Evolutionary conservation across 768 basidiomycete species (phyloP).

Genomic region (Podaxis carcinomalis): DNA sequence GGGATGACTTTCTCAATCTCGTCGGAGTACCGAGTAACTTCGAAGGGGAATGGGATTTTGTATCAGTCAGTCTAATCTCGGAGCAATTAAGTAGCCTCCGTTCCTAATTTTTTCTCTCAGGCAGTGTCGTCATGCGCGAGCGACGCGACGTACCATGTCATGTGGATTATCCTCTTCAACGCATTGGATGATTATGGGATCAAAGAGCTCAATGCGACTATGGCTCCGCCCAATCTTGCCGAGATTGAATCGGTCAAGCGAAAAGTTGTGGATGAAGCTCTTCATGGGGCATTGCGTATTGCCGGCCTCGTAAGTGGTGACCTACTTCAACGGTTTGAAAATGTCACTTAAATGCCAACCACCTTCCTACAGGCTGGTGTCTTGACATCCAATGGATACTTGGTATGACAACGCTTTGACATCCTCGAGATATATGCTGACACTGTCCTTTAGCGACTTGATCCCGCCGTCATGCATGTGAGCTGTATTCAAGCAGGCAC

Average conservation of each 20-base stretch:
- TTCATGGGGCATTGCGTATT: conserved; percentile 83
- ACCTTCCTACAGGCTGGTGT: conserved; percentile 58
- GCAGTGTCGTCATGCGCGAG: conserved; percentile 64
- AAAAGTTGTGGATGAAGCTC: conserved; percentile 74
- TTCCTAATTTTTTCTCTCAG: conserved; percentile 21
- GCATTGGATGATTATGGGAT: conserved; percentile 85
- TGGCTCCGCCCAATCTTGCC: conserved; percentile 31
- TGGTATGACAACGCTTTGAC: conserved; percentile 42
- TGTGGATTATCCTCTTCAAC: conserved; percentile 83
- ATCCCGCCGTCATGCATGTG: conserved; percentile 88
- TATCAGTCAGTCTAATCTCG: conserved; percentile 39
- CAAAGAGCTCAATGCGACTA: conserved; percentile 55
- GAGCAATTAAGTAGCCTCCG: conserved; percentile 2
- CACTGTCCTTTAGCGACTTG: conserved; percentile 50
- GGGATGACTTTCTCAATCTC: conserved; percentile 65
- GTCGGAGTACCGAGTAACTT: conserved; percentile 88
- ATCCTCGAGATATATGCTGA: conserved; percentile 3
- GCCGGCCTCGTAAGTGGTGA: conserved; percentile 68
- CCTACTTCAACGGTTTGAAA: conserved; percentile 6
- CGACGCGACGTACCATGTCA: conserved; percentile 86
- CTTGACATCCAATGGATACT: conserved; percentile 81
- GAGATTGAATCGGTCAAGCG: conserved; percentile 62
- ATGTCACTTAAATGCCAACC: neutral
- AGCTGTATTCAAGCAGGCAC: conserved; percentile 81
- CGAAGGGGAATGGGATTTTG: conserved; percentile 87